These are phyloP conservation scores for Solanum hybrid DNA, from an alignment of 305 asterid species.

Conservation along the genomic window DNA sequence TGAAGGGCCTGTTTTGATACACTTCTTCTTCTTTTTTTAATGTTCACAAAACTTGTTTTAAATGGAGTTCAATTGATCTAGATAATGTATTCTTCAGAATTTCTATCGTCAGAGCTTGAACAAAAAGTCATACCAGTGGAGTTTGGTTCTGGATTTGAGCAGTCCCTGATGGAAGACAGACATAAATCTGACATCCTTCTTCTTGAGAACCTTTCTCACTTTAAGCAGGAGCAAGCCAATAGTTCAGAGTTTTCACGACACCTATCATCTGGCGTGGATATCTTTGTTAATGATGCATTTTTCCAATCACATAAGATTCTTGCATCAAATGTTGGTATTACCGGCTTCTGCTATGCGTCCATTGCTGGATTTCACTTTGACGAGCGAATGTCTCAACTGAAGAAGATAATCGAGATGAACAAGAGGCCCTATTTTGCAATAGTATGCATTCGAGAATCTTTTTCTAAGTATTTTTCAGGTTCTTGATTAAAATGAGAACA, in stretches of 20 bases:
- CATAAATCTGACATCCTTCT: conserved; percentile 32
- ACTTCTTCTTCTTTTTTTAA: background rate
- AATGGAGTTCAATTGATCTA: background rate
- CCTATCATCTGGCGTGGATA: conserved; percentile 64
- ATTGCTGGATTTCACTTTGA: conserved; percentile 81
- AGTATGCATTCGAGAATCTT: conserved; percentile 33
- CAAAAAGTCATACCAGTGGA: conserved; percentile 54
- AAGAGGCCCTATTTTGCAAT: conserved; percentile 62
- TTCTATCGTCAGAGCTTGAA: conserved; percentile 50
- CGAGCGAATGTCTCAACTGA: conserved; percentile 48
- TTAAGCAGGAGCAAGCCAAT: conserved; percentile 68
- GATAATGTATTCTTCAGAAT: conserved; percentile 35
- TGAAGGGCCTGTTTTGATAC: background rate
- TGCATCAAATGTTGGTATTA: conserved; percentile 81
- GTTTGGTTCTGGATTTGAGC: conserved; percentile 20
- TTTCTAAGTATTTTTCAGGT: background rate
- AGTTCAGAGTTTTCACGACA: conserved; percentile 52
- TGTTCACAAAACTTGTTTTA: background rate
- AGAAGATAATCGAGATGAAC: conserved; percentile 37
- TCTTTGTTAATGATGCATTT: conserved; percentile 76
- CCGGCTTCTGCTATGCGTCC: conserved; percentile 55
- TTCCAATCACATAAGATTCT: conserved; percentile 74
- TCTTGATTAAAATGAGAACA: conserved; percentile 2
- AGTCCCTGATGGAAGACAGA: conserved; percentile 20
- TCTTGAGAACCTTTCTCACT: conserved; percentile 56